Conservation (phyloP, 768 basidiomycete species). For the Podaxis mareebaensis region DNA sequence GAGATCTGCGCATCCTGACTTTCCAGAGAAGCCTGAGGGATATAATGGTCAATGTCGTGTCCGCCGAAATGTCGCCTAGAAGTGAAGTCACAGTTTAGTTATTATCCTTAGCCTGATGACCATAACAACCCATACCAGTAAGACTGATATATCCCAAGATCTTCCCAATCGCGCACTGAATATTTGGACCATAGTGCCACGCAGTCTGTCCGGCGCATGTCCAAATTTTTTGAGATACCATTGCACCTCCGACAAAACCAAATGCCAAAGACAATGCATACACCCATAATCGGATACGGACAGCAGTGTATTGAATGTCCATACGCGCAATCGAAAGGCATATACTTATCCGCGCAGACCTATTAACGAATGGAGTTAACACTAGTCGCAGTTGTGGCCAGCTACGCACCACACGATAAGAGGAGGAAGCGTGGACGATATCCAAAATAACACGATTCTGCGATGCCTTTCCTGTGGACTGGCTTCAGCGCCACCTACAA, state of each 20-base stretch:
- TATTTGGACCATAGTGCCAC: not conserved
- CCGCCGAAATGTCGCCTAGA: slow-evolving; percentile 7
- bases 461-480: not conserved
- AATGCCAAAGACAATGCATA: slow-evolving; percentile 1
- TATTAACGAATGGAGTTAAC: not conserved
- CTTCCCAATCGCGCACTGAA: slow-evolving; percentile 6
- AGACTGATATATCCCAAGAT: slow-evolving; percentile 1
- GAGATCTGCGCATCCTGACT: slow-evolving; percentile 9
- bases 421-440: slow-evolving; percentile 1
- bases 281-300: not conserved
- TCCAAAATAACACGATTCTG: slow-evolving; percentile 6
- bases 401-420: slow-evolving; percentile 9
- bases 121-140: not conserved
- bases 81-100: not conserved
- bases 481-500: not conserved
- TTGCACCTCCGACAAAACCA: not conserved
- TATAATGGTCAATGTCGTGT: slow-evolving; percentile 1
- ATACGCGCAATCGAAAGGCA: slow-evolving; percentile 9
- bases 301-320: slow-evolving; percentile 2
- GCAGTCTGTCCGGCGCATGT: not conserved
- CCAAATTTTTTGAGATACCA: slow-evolving; percentile 7
- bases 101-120: not conserved
- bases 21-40: slow-evolving; percentile 12
- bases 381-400: too few relatives aligned
- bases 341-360: slow-evolving; percentile 11